Evolutionary conservation across 1,139 yeast species (phyloP).

Genomic region (Geotrichum histeridarum): DNA sequence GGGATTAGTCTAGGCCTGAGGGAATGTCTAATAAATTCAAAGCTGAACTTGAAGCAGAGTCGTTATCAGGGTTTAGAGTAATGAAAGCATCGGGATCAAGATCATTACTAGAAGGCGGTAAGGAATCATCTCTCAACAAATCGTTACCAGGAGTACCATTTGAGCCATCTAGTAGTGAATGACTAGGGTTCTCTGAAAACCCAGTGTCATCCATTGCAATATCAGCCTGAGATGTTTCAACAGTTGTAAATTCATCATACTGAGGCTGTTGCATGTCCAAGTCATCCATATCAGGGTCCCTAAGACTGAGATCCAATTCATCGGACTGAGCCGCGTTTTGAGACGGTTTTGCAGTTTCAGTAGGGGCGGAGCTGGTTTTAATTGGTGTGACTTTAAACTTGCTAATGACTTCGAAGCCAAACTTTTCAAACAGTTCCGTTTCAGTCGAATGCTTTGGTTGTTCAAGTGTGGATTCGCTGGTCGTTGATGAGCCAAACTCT

Average conservation of each 20-base stretch:
- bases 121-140: background rate
- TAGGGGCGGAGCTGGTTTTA: background rate
- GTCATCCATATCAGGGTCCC: too few relatives aligned
- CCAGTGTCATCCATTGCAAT: background rate
- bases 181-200: too few relatives aligned
- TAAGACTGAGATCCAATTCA: background rate
- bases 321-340: background rate
- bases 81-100: constrained; percentile 11
- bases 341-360: background rate
- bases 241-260: too few relatives aligned
- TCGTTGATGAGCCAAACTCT: constrained; percentile 25
- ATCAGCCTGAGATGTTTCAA: background rate
- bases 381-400: constrained; percentile 9
- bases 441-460: constrained; percentile 13
- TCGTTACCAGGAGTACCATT: background rate
- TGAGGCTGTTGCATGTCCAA: too few relatives aligned
- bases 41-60: constrained; percentile 3
- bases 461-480: constrained; percentile 9
- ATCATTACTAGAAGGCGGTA: background rate
- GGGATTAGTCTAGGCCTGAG: background rate
- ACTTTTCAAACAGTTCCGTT: constrained; percentile 26
- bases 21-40: constrained; percentile 10
- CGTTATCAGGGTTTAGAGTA: constrained; percentile 6
- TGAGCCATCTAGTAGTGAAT: too few relatives aligned
- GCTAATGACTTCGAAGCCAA: constrained; percentile 23